Evolutionary conservation across 306 rosid species (phyloP).

Genomic region (Acmispon strigosus): DNA sequence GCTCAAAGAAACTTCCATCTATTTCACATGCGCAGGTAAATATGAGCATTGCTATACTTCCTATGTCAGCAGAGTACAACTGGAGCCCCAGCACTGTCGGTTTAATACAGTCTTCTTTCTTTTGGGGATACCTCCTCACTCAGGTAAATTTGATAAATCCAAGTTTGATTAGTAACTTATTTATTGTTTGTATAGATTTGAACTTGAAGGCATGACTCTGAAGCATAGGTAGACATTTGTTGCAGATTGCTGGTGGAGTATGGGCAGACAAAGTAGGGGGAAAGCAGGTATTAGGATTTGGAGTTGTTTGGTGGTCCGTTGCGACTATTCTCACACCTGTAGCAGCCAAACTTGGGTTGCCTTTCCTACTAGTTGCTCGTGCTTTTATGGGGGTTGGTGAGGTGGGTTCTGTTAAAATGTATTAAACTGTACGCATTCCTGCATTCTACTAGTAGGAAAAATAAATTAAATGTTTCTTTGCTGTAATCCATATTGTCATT

Average conservation of each 20-base stretch:
- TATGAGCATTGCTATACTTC: conserved; percentile 99
- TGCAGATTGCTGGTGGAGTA: conserved; percentile 98
- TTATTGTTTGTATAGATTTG: neutral
- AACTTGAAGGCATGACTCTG: conserved; percentile 16
- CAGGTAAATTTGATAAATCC: conserved; percentile 43
- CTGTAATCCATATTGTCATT: conserved; percentile 5
- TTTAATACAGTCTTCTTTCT: conserved; percentile 91
- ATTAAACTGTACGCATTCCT: neutral
- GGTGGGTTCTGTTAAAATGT: conserved; percentile 41
- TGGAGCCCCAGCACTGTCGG: conserved; percentile 96
- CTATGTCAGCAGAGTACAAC: conserved; percentile 89
- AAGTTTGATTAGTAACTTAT: neutral
- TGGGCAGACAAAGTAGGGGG: conserved; percentile 99
- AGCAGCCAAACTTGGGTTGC: conserved; percentile 92
- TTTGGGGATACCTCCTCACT: conserved; percentile 99
- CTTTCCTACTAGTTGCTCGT: conserved; percentile 80
- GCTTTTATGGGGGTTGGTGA: conserved; percentile 99
- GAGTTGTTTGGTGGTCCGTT: conserved; percentile 93
- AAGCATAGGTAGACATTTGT: conserved; percentile 24
- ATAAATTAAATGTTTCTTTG: neutral
- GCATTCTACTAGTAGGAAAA: neutral
- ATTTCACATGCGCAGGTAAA: conserved; percentile 60
- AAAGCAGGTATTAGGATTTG: conserved; percentile 83
- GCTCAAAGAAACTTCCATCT: conserved; percentile 12
- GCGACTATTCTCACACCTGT: conserved; percentile 82